These are phyloP conservation scores for Tetrahymena thermophila DNA, from an alignment of 73 alveolate genomes.

Conservation along the genomic window DNA sequence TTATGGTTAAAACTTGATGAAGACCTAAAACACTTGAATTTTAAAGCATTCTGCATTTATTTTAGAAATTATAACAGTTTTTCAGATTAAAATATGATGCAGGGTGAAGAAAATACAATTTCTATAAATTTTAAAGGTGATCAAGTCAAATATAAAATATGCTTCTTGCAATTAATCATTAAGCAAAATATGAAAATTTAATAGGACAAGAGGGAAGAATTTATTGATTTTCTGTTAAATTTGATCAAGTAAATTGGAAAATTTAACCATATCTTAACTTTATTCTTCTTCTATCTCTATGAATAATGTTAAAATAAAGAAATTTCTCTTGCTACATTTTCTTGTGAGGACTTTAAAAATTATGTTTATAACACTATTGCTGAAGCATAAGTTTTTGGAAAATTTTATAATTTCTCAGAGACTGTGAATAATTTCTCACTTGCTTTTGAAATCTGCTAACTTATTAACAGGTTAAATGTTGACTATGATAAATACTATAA, in stretches of 20 bases:
- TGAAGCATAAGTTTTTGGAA: background rate
- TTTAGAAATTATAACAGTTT: background rate
- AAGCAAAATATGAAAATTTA: background rate
- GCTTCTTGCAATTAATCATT: background rate
- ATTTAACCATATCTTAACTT: background rate
- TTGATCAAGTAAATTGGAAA: background rate
- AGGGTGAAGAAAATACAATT: background rate
- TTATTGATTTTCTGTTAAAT: background rate
- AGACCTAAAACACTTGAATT: background rate
- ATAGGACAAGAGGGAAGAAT: background rate
- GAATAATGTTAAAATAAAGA: background rate
- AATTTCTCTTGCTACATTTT: background rate
- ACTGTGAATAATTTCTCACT: background rate
- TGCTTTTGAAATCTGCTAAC: background rate
- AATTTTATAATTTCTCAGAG: background rate
- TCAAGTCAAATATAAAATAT: background rate
- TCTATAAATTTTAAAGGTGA: background rate
- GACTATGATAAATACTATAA: background rate
- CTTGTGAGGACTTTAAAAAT: background rate
- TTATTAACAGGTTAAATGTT: background rate
- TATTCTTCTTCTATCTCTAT: background rate
- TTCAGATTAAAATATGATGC: background rate
- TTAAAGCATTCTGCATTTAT: background rate
- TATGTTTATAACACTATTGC: background rate
- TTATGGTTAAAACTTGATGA: background rate